Base-by-base conservation (phyloP, 441 rosid species). In the Arabidopsis hybrid region DNA sequence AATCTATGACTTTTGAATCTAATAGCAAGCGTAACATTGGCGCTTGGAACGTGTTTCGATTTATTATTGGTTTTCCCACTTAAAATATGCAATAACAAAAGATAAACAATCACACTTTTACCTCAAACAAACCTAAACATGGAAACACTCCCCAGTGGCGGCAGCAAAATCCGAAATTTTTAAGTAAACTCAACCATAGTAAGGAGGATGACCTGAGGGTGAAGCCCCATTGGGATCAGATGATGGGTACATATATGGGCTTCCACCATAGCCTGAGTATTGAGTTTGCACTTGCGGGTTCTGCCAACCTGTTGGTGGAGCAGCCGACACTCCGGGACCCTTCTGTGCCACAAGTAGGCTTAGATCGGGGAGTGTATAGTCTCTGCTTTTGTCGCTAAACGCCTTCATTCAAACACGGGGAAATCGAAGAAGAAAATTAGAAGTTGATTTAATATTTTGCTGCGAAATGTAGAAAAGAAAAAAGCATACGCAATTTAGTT, bases 321-420 rank as follows among this genome's bases (percentile, higher is more conserved):
- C 82, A 26, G 90, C 45, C 55, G 85, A 71, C 6, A 72, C 72
- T 40, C 87, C 88, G 0, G 95, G 79, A 71, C 34, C 86, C 39
- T 82, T 91, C 47, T 83, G 85, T 42, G 78, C 79, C 53, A 86
- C 84, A 4, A 85, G 79, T 75, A 81, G 78, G 78, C 82, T 85
- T 40, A 79, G 79, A 80, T 87, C 91, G n/a, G 93, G 96, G 31
- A 89, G 80, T 13, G 97, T 95, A 69, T 89, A 92, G 81, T 95
- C 99, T 86, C 97, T 86, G 75, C 99, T 95, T 81, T 93, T 91
- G 73, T 90, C 99, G 75, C 96, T 90, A 85, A 77, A 92, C 4
- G 98, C 93, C 99, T 91, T 39, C 79, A 69, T 75, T 73, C 51
- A 69, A 72, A 53, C 14, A 40, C 12, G 8, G 10, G 7, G 13